Conservation (phyloP, 2,329 filamentous ascomycete genomes). For the Xylariaceae sp. region DNA sequence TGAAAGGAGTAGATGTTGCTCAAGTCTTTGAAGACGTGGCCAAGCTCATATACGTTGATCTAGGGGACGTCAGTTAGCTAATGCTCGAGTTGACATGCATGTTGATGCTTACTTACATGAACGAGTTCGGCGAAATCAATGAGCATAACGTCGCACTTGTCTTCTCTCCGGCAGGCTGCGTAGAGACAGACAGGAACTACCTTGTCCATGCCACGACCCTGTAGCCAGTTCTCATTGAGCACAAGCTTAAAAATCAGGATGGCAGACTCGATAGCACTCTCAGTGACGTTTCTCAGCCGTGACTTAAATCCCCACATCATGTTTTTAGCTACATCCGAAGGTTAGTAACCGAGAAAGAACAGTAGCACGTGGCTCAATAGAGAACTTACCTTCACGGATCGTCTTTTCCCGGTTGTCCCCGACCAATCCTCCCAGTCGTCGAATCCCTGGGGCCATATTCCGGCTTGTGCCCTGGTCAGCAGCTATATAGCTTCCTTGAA, state of each 20-base stretch:
- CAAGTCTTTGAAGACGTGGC: constrained; percentile 86
- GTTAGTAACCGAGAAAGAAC: constrained; percentile 1
- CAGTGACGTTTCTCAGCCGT: constrained; percentile 62
- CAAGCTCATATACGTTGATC: constrained; percentile 92
- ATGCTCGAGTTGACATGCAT: not conserved
- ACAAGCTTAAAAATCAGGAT: constrained; percentile 79
- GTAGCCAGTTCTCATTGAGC: constrained; percentile 77
- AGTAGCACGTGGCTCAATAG: not conserved
- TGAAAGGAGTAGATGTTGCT: constrained; percentile 75
- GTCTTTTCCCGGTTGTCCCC: constrained; percentile 66
- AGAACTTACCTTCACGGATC: constrained; percentile 54
- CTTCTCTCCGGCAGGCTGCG: constrained; percentile 80
- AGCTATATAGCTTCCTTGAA: constrained; percentile 87
- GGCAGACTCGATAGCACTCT: constrained; percentile 69
- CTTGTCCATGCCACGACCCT: constrained; percentile 83
- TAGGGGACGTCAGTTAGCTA: constrained; percentile 32
- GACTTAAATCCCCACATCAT: constrained; percentile 69
- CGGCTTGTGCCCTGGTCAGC: constrained; percentile 84
- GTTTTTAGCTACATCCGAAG: constrained; percentile 49
- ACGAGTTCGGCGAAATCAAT: constrained; percentile 91
- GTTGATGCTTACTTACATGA: constrained; percentile 44
- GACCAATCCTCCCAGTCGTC: constrained; percentile 61
- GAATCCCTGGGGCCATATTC: constrained; percentile 67
- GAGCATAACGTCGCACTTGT: constrained; percentile 85
- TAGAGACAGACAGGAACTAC: constrained; percentile 94